These are phyloP conservation scores for Craterostigma plantagineum DNA, from an alignment of 257 asterid species.

Conservation along the genomic window DNA sequence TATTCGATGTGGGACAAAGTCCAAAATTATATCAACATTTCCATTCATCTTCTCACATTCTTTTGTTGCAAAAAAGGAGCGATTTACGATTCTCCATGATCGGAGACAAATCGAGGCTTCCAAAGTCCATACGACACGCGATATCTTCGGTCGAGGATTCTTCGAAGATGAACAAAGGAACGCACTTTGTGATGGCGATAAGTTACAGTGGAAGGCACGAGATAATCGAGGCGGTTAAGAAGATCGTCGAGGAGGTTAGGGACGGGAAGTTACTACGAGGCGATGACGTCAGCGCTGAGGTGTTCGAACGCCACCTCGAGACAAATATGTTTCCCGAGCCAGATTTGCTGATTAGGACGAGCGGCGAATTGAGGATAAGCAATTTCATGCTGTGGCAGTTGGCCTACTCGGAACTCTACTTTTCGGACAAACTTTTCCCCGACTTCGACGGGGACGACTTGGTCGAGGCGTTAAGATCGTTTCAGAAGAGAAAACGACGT, in stretches of 20 bases:
- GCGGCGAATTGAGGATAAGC: neutral
- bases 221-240: neutral
- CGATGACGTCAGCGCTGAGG: neutral
- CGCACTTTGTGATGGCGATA: neutral
- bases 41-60: neutral
- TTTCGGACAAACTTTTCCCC: neutral
- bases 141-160: neutral
- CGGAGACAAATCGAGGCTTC: neutral
- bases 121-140: neutral
- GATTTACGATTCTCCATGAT: neutral
- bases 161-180: neutral
- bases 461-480: neutral
- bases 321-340: neutral
- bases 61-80: neutral
- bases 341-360: neutral
- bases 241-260: neutral
- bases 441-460: neutral
- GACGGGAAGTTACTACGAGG: neutral
- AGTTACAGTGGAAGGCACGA: neutral
- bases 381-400: neutral
- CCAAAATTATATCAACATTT: neutral
- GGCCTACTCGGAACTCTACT: conserved; percentile 2
- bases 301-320: neutral
- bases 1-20: no score
- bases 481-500: neutral